phyloP scores from a whole-genome alignment of 1,139 yeast species.

The Geotrichum restrictum region DNA sequence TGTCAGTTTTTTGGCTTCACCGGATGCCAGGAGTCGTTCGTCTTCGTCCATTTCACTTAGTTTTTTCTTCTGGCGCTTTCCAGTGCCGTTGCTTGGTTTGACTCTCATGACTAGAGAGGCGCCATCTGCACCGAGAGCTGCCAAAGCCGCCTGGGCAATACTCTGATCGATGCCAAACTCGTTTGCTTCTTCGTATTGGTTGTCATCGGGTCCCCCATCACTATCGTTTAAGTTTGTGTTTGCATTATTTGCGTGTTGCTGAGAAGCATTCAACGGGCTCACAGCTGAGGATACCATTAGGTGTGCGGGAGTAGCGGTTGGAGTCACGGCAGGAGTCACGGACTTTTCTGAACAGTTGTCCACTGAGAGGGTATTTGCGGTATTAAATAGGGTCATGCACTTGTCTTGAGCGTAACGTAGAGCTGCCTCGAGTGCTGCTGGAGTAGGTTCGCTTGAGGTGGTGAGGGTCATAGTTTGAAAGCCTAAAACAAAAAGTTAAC shows the following conservation, averaged over 20 bases:
- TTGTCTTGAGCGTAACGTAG: conserved; percentile 17
- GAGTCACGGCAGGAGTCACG: neutral
- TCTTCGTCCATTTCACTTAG: conserved; percentile 31
- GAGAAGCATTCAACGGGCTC: too few relatives aligned
- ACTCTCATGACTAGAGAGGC: conserved; percentile 4
- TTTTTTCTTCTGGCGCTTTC: conserved; percentile 12
- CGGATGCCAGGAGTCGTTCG: conserved; percentile 33
- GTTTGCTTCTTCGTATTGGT: conserved; percentile 7
- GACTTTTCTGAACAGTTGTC: neutral
- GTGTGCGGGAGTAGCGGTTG: too few relatives aligned
- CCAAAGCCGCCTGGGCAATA: conserved; percentile 21
- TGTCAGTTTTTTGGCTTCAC: conserved; percentile 33
- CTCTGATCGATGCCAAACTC: conserved; percentile 21
- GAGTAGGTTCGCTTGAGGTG: neutral
- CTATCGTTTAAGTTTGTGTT: conserved; percentile 1
- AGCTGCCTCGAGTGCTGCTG: conserved; percentile 19
- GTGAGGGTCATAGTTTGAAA: neutral
- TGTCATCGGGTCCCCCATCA: conserved; percentile 12
- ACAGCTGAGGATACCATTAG: too few relatives aligned
- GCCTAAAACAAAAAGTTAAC: neutral
- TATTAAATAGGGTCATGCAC: conserved; percentile 15
- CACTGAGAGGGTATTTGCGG: conserved; percentile 1
- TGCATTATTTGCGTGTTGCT: too few relatives aligned
- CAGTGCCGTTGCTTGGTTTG: neutral
- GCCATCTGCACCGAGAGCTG: conserved; percentile 20